Base-by-base conservation (phyloP, 179 eudicot species). In the Nepenthes alata region DNA sequence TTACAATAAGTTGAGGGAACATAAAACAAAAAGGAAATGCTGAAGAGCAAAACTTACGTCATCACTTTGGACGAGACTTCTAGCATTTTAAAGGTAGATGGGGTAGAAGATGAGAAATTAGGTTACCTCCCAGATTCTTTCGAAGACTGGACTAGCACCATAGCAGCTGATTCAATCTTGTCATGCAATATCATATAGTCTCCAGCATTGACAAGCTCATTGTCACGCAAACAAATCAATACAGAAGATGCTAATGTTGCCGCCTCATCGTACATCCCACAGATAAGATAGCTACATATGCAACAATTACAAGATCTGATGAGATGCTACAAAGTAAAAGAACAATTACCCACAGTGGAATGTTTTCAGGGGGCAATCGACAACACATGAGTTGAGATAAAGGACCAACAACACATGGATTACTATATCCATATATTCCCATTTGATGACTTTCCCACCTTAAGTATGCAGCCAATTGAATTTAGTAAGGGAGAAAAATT, bases 111-210 rank as follows among this genome's bases (percentile, higher is more conserved):
- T 25, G 35, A 60, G 53, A 34, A 54, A 36, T n/a, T 15, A 10
- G 15, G 6, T 14, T 74, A 91, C 97, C 94, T 84, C 44, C 79
- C 85, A 34, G 77, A 78, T 64, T 68, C 84, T 65, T 70, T 77
- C 69, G 78, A 68, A 47, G 97, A 83, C 75, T 91, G 96, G 53
- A 86, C 84, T 48, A 91, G 69, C 68, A 88, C 89, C 96, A 85
- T 88, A 4, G 80, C 89, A 56, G 91, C 80, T 47, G 97, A 82
- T 70, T 80, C 88, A 76, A 79, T 64, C 90, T 79, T 79, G 59
- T 88, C 96, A 68, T 66, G 52, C 57, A 67, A 58, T 57, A 66
- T 65, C 62, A 60, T 55, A 59, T 78, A 73, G 51, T 52, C 74
- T 35, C 37, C 62, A 44, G 35, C 65, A 56, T 59, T 37, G 12